These are phyloP conservation scores for Yamadazyma tumulicola DNA, from an alignment of 805 yeast genomes.

Conservation along the genomic window DNA sequence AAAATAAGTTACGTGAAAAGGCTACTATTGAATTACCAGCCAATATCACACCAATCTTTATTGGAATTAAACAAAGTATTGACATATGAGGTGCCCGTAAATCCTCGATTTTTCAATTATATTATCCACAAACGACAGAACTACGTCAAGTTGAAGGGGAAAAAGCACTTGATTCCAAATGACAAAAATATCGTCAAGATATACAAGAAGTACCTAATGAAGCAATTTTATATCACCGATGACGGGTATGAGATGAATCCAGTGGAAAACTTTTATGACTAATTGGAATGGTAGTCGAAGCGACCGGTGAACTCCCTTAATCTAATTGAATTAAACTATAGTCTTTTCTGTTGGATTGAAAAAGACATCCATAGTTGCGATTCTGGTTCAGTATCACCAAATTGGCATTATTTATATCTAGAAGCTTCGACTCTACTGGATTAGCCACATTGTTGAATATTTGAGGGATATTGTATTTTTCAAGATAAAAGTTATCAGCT, in stretches of 20 bases:
- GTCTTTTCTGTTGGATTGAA: conserved; percentile 38
- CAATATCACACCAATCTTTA: conserved; percentile 19
- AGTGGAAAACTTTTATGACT: conserved; percentile 5
- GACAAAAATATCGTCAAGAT: conserved; percentile 25
- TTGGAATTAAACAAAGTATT: conserved; percentile 17
- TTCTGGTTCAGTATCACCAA: conserved; percentile 27
- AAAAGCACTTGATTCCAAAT: conserved; percentile 25
- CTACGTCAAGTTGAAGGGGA: conserved; percentile 16
- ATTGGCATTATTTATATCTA: background rate
- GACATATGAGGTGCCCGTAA: conserved; percentile 13
- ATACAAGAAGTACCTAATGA: conserved; percentile 24
- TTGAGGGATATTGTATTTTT: background rate
- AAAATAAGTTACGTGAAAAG: conserved; percentile 22
- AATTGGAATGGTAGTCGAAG: no score
- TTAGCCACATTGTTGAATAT: conserved; percentile 1
- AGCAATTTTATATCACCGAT: conserved; percentile 26
- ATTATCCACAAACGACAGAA: conserved; percentile 21
- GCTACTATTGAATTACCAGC: conserved; percentile 16
- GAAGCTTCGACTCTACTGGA: background rate
- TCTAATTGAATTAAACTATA: conserved; percentile 28
- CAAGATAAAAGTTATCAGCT: background rate
- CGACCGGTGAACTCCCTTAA: no score
- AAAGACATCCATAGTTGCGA: conserved; percentile 33
- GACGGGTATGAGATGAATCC: background rate
- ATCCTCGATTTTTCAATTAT: conserved; percentile 24